Percentiles rank a stretch among this genome's conserved stretches.
phyloP scores from a whole-genome alignment of 306 rosid species.

The Cicer bijugum region DNA sequence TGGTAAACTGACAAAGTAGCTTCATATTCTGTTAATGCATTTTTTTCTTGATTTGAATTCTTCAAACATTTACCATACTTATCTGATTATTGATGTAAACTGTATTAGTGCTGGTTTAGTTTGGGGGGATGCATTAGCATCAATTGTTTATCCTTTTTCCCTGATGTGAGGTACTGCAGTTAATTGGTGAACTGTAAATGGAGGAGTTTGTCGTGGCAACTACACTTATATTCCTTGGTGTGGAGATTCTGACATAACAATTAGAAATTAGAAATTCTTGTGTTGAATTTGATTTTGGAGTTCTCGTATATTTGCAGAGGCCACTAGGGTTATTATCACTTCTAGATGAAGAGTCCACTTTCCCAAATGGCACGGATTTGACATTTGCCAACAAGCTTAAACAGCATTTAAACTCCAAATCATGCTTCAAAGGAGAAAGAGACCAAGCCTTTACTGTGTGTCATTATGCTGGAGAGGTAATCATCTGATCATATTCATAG shows the following conservation, averaged over 20 bases:
- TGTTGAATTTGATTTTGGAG: slow-evolving; percentile 27
- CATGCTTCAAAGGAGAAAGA: slow-evolving; percentile 89
- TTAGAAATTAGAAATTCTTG: slow-evolving; percentile 12
- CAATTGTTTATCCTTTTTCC: slow-evolving; percentile 14
- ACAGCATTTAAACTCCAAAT: slow-evolving; percentile 77
- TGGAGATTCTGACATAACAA: slow-evolving; percentile 20
- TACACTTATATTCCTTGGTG: background rate
- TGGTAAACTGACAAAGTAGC: slow-evolving; percentile 3
- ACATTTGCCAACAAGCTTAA: slow-evolving; percentile 95
- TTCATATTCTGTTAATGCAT: background rate
- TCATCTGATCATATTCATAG: slow-evolving; percentile 41
- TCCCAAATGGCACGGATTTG: slow-evolving; percentile 93
- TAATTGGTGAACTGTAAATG: slow-evolving; percentile 13
- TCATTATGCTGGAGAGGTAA: slow-evolving; percentile 99
- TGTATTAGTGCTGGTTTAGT: background rate
- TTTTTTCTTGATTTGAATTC: slow-evolving; percentile 3
- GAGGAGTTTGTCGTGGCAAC: background rate
- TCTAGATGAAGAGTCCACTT: slow-evolving; percentile 95
- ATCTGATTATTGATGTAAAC: slow-evolving; percentile 1
- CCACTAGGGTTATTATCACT: slow-evolving; percentile 93
- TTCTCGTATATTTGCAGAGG: slow-evolving; percentile 44
- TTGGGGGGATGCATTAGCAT: slow-evolving; percentile 17
- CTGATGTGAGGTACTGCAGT: slow-evolving; percentile 1
- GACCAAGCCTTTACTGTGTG: slow-evolving; percentile 80
- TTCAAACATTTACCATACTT: background rate